Evolutionary conservation across 495 filamentous ascomycete species (phyloP).

Genomic region (Penicillium manginii): DNA sequence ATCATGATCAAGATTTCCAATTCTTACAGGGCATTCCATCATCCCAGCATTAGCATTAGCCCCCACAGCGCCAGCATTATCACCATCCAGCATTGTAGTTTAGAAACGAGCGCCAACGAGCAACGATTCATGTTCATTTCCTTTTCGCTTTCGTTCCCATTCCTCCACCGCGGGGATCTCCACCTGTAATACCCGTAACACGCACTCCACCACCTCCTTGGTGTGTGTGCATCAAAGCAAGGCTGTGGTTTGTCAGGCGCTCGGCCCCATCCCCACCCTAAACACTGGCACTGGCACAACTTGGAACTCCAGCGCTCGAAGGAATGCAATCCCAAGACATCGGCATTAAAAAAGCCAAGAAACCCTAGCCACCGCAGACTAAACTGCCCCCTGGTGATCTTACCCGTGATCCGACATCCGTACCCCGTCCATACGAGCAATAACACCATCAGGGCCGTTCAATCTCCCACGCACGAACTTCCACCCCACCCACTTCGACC

Average conservation of each 20-base stretch:
- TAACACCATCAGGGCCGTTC: no score
- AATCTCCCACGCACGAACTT: no score
- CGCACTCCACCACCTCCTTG: slow-evolving; percentile 4
- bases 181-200: slow-evolving; percentile 6
- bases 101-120: slow-evolving; percentile 5
- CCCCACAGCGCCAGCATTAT: neutral
- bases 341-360: slow-evolving; percentile 1
- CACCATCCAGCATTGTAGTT: neutral
- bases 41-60: neutral
- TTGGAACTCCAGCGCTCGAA: neutral
- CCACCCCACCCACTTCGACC: no score
- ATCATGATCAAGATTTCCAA: no score
- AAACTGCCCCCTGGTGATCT: no score
- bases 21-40: no score
- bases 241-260: slow-evolving; percentile 22
- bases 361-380: neutral
- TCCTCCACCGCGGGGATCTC: neutral
- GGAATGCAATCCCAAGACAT: neutral
- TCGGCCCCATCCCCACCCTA: slow-evolving; percentile 6
- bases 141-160: neutral
- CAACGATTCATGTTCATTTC: slow-evolving; percentile 4
- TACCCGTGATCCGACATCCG: no score
- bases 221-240: slow-evolving; percentile 20
- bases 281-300: neutral
- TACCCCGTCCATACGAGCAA: no score